Base-by-base conservation (phyloP, 129 eudicot species). In the Heracleum sosnowskyi region DNA sequence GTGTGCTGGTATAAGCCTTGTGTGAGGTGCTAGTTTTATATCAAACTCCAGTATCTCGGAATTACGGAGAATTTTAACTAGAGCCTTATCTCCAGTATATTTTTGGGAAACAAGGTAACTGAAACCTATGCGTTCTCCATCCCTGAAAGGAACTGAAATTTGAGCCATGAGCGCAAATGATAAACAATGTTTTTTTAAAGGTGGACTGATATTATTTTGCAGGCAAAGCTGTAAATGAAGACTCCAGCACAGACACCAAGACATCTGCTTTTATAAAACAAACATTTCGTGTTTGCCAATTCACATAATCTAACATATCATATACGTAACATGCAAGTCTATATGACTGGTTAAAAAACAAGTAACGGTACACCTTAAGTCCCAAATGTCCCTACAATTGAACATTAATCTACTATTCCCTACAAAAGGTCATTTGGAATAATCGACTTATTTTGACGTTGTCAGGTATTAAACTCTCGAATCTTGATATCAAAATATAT, bases 51-150 rank as follows among this genome's bases (percentile, higher is more conserved):
- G 63, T 40, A 69, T 84, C 86, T 86, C 76, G 9, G 88, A 88
- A 75, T 78, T 80, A 72, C 88, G 86, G 1, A 88, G 92, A 75
- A 88, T 81, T 78, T 88, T 88, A 60, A 88, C 88, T 22, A 81
- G 75, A 84, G 90, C 88, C 72, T 82, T 84, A 76, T 88, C 90
- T 2, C 88, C 92, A 1, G 86, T 82, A 39, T 84, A 86, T 63
- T 88, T 88, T 77, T 88, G 90, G 66, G 92, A 88, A 62, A 88
- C 86, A 81, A 88, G 90, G 72, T 88, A 88, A 80, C 92, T 88
- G 77, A 88, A 88, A 78, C 89, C 90, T 28, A 88, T 86, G 63
- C 92, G 92, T 35, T 88, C 92, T 33, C 92, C 90, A 70, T 88
- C 88, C 83, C 92, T 88, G 83, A 88, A 86, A 16, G 88, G 88